Evolutionary conservation across 305 asterid species (phyloP).

Genomic region (Rubia peregrina): DNA sequence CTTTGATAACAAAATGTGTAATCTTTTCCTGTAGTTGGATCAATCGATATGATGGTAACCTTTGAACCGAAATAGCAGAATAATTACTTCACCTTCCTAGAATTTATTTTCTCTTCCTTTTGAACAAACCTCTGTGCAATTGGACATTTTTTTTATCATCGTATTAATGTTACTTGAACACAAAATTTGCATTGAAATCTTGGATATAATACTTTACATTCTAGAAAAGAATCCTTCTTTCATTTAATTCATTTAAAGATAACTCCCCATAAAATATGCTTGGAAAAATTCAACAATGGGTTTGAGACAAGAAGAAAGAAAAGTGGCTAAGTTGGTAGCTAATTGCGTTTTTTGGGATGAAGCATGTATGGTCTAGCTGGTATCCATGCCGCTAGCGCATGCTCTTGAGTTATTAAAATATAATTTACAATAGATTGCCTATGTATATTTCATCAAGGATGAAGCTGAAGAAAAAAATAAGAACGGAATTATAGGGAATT

Average conservation of each 20-base stretch:
- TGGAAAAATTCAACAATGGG: constrained; percentile 14
- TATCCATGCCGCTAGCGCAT: constrained; percentile 51
- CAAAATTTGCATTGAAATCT: no score
- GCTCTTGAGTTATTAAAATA: constrained; percentile 35
- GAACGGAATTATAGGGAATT: neutral
- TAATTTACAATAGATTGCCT: constrained; percentile 36
- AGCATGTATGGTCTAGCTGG: constrained; percentile 31
- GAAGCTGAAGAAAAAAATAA: constrained; percentile 55
- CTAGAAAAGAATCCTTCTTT: neutral
- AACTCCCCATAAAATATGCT: neutral
- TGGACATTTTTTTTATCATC: no score
- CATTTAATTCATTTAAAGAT: constrained; percentile 39
- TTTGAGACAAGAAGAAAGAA: constrained; percentile 31
- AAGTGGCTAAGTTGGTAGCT: neutral
- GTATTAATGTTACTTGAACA: no score
- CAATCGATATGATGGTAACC: no score
- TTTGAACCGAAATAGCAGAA: no score
- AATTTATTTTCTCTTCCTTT: no score
- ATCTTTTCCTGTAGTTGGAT: no score
- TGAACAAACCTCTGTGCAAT: no score
- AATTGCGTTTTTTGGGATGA: constrained; percentile 39
- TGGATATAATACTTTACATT: no score
- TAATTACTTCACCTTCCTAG: no score
- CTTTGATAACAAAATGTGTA: no score
- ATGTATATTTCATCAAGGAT: constrained; percentile 52